A percentile compares a stretch with the other conserved stretches of the same genome.
Conservation (phyloP, 345 rosid genomes). For the Eucalyptus pumila region DNA sequence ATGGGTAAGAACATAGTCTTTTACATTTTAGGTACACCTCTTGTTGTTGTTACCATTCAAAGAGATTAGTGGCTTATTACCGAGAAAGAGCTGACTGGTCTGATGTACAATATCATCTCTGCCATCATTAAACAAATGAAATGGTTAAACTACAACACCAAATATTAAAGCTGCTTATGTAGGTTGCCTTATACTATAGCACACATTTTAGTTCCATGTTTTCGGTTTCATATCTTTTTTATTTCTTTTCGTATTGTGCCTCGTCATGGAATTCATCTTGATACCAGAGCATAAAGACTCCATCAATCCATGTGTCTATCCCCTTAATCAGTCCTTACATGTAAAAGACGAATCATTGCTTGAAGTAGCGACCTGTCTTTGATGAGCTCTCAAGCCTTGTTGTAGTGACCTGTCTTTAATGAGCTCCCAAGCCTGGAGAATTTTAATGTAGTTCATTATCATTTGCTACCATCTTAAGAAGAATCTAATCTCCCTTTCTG, state of each 20-base stretch:
- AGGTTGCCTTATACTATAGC: neutral
- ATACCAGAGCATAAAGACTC: neutral
- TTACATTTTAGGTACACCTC: neutral
- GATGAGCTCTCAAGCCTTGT: neutral
- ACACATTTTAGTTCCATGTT: neutral
- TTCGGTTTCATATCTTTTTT: neutral
- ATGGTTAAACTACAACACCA: neutral
- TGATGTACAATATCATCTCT: neutral
- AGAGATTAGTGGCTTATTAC: neutral
- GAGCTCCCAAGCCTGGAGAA: neutral
- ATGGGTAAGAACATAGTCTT: constrained; percentile 26
- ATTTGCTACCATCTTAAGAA: neutral
- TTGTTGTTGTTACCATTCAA: neutral
- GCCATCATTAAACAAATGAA: neutral
- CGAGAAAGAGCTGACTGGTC: neutral
- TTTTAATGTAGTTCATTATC: neutral
- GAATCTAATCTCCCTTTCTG: neutral
- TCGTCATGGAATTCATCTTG: neutral
- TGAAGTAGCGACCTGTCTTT: neutral
- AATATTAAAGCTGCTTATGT: neutral
- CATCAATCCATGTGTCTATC: neutral
- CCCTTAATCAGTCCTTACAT: neutral
- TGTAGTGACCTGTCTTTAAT: neutral
- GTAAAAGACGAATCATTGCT: neutral
- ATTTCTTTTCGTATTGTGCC: neutral